These are phyloP conservation scores for Citrus cavaleriei DNA, from an alignment of 345 rosid genomes.

Conservation along the genomic window DNA sequence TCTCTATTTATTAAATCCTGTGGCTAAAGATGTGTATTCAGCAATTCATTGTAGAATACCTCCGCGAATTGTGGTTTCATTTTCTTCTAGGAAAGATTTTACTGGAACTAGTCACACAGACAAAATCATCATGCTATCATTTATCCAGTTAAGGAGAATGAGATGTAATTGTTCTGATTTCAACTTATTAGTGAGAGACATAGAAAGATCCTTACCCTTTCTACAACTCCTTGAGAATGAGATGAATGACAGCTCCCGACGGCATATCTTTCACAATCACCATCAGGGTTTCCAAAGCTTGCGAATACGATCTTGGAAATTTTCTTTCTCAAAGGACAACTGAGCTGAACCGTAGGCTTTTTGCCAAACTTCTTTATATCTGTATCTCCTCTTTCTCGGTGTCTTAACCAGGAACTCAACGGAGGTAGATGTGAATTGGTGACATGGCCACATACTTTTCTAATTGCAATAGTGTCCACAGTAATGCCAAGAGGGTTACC, in stretches of 20 bases:
- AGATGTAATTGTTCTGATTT: neutral
- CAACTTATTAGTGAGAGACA: neutral
- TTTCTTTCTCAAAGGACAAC: conserved; percentile 20
- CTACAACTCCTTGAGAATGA: conserved; percentile 2
- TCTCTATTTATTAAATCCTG: neutral
- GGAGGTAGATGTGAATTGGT: conserved; percentile 19
- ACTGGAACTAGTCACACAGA: neutral
- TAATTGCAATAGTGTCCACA: conserved; percentile 33
- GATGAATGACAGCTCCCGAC: conserved; percentile 22
- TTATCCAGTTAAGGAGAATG: neutral
- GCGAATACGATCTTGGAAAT: conserved; percentile 28
- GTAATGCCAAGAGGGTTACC: conserved; percentile 46
- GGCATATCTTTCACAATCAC: conserved; percentile 18
- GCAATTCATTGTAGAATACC: neutral
- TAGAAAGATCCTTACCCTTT: conserved; percentile 6
- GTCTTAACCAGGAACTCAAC: conserved; percentile 10
- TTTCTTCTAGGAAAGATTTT: neutral
- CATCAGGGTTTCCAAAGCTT: conserved; percentile 28
- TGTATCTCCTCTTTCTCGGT: neutral
- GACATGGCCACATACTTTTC: conserved; percentile 24
- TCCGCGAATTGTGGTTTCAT: neutral
- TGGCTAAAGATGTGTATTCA: neutral
- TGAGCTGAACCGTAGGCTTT: conserved; percentile 20
- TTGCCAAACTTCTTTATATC: neutral
- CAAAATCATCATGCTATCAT: neutral